Evolutionary conservation across 2,329 filamentous ascomycete genomes (phyloP), one percentile per base, ranked within the genome.

Genomic region (Volutella citrinella): DNA sequence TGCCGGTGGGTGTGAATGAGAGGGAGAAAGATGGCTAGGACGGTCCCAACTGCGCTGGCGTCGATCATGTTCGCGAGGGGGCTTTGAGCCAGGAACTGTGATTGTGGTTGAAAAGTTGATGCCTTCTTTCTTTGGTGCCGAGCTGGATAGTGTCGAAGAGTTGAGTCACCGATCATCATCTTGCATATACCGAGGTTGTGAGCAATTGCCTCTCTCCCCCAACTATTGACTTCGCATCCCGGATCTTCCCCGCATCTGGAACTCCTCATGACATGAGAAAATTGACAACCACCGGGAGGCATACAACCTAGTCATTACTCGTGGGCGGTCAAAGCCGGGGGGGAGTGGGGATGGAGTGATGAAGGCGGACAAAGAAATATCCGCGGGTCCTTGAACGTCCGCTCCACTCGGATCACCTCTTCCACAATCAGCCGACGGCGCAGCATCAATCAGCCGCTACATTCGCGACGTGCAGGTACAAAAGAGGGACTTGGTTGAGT

Each of bases 21-120:
- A 7, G 49, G 49, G 12, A 52, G 13, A 4, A 48, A 51, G 2
- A 41, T 34, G 1, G 34, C 36, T 27, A 52, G n/a, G 5, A 49
- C 49, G 3, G 35, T 10, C 2, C 51, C 40, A 11, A 52, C 36
- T 2, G 49, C 46, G n/a, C 21, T 42, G 3, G 37, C 19, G 5
- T 52, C 47, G 19, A 52, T 52, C 49, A 52, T 52, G 29, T 17
- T 29, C 13, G 11, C 21, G 12, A 20, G 10, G 9, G 1, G 19
- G 15, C 19, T 13, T 6, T n/a, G 15, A 22, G 7, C 14, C 28
- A 14, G 18, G 24, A 30, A 21, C 13, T 19, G 7, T 15, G 8
- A 26, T 16, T 10, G 19, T 19, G 13, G 7, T 23, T 10, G 10
- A 24, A 18, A n/a, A n/a, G n/a, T n/a, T n/a, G n/a, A n/a, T n/a